Evolutionary conservation across 208 protist species (phyloP), one percentile per base, ranked within the genome.

Genomic region (Wallacemonas rigidus): DNA sequence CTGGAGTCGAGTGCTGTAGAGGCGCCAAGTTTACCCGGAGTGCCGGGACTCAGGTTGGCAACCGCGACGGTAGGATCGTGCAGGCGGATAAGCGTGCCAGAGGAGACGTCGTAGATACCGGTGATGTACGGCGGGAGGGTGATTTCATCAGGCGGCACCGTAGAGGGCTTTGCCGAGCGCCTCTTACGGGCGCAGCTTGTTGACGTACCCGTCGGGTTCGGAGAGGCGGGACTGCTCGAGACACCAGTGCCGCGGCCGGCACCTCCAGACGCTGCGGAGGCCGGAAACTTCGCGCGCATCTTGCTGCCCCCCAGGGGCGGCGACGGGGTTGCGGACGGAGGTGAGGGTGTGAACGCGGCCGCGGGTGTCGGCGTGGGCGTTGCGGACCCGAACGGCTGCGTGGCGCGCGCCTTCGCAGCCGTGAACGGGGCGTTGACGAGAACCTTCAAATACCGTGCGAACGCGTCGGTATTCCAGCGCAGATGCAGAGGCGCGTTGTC

Each of bases 401-500:
- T 48, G 11, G 36, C 14, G 14, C 64, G 64, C 9, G 35, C 48
- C 47, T 69, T 54, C 57, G 74, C 51, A 61, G 55, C 67, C 67
- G 69, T 69, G 70, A 93, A 91, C 1, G 92, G 80, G 48, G 87
- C 74, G 78, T 97, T 90, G 4, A 95, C 73, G 40, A 97, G 71
- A 35, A 97, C 87, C 64, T 97, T 97, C 7, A 95, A 73, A 67
- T 97, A 97, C 11, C 92, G 92, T 38, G 85, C 90, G 73, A 97
- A 91, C 35, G 92, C 92, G 63, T 97, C 87, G 47, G 94, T 57
- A 76, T 97, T 97, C 85, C 88, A 95, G 15, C 88, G 87, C 63
- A 97, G 85, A 71, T 97, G 92, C 60, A 89, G 68, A 40, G 89
- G 72, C 8, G 86, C 74, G 70, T 75, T 82, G 40, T 88, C 85